Percentiles rank a stretch among this genome's conserved stretches.
Conservation (phyloP, 2,329 filamentous ascomycete species). For the Claviceps quebecensis region DNA sequence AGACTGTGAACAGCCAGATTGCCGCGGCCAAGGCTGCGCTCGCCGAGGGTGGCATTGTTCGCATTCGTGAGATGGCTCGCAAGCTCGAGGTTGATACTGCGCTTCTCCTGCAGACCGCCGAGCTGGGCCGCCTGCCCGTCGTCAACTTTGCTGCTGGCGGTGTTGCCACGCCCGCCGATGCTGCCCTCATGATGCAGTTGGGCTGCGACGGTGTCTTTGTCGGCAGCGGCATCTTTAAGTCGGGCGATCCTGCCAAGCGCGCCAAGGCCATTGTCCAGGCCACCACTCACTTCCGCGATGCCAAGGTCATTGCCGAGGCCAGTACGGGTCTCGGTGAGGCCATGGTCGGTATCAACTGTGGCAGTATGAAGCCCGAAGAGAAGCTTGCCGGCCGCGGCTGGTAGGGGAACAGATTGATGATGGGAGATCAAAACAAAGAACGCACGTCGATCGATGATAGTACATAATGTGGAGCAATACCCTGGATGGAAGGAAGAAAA, state of each 20-base stretch:
- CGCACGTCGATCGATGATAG: too few species aligned
- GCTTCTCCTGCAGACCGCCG: constrained; percentile 73
- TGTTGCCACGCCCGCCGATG: constrained; percentile 96
- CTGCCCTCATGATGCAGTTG: constrained; percentile 94
- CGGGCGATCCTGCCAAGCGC: constrained; percentile 74
- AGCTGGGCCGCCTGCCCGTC: constrained; percentile 77
- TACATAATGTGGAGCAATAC: not conserved
- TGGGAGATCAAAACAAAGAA: not conserved
- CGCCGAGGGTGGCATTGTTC: constrained; percentile 33
- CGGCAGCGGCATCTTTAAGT: constrained; percentile 95
- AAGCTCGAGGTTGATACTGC: constrained; percentile 67
- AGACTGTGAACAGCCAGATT: constrained; percentile 75
- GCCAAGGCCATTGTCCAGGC: constrained; percentile 92
- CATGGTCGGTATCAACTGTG: constrained; percentile 91
- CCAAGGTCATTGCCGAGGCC: constrained; percentile 73
- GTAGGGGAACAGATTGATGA: constrained; percentile 31
- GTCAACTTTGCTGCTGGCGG: constrained; percentile 98
- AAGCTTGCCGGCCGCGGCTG: constrained; percentile 78
- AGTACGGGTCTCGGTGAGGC: constrained; percentile 87
- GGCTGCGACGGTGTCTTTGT: constrained; percentile 98
- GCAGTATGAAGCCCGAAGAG: constrained; percentile 60
- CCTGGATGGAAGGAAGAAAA: not conserved
- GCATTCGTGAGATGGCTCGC: constrained; percentile 58
- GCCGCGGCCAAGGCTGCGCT: constrained; percentile 66
- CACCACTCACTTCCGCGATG: constrained; percentile 77